Evolutionary conservation across 306 rosid genomes (phyloP), one percentile per base, ranked within the genome.

Genomic region (Prinsepia uniflora): DNA sequence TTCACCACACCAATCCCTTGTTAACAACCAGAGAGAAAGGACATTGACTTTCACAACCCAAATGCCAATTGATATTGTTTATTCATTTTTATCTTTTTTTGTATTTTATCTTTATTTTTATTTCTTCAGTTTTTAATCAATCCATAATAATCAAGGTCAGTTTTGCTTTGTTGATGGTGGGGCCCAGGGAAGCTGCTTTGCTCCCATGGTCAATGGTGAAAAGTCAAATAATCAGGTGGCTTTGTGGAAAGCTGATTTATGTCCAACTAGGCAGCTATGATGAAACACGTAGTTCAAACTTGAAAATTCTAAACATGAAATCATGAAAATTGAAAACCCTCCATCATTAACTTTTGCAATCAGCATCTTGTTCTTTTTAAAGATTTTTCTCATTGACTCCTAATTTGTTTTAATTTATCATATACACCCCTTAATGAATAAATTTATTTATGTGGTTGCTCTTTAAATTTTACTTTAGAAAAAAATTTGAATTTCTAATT

Each of bases 161-260:
- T 14, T 65, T 56, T 46, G 47, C 17, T 12, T 24, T 46, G 80
- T 61, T 75, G 78, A 24, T 15, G 43, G 56, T 68, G 89, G 89
- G 87, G 49, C 86, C 86, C 76, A 70, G 52, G 4, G 15, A n/a
- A 53, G 71, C 83, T 67, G 64, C 65, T 69, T 58, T 72, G 68
- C 73, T 63, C 68, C 69, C 0, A 30, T 6, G 5, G 62, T 22
- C 40, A 56, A 22, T 22, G n/a, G 62, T 10, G 8, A 50, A 86
- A 87, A 83, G 90, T 87, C 98, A 92, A 86, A 83, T 69, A 71
- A 78, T 81, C 79, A 67, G 84, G 82, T 78, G 72, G 75, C 76
- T 22, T 47, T 40, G 9, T 69, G 75, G 61, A 82, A 91, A 86
- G 91, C 88, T 83, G 83, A 67, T 83, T 75, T 84, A 79, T 86